Base-by-base conservation (phyloP, 306 rosid species). In the Rosa rugosa region DNA sequence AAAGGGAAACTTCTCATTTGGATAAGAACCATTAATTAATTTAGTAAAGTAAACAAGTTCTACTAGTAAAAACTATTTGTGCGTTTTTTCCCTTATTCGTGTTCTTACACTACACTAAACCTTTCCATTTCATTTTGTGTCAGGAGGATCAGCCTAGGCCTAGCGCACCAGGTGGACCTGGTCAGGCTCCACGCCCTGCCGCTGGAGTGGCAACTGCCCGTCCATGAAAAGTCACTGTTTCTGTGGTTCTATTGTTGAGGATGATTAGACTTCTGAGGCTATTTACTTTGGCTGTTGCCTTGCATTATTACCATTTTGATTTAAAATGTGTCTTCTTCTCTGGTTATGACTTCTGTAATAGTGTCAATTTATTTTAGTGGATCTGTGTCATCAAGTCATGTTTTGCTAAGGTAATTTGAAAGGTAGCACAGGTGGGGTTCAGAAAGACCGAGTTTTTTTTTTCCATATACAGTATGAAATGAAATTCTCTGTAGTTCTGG, bases 81-180 rank as follows among this genome's bases (percentile, higher is more conserved):
- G 4, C 20, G 20, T 38, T 20, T 6, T 13, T 59, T 23, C 20
- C 42, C 14, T 14, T 17, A 4, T 60, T 63, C 4, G 20, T 31
- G 10, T 46, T 59, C 57, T 22, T 31, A 0, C 46, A 4, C 22
- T 31, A 0, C 46, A 4, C 22, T 40, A 38, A 40, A 60, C 31
- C 45, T 60, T 23, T 34, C 3, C 22, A 10, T 27, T 41, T 57
- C 0, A 8, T 38, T 46, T 8, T 63, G 27, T 27, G 11, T 71
- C 70, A 81, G 84, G 84, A 81, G 77, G 84, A 81, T 64, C 31
- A 31, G 41, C 81, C 73, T 14, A 81, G 77, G 84, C 78, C 84
- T 0, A 80, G 65, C 36, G 79, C 79, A 23, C 81, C 82, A 14
- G 82, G 77, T 60, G 82, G 65, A 34, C 82, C 84, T 40, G 84